phyloP scores from a whole-genome alignment of 129 eudicot species.

The Sambucus nigra region DNA sequence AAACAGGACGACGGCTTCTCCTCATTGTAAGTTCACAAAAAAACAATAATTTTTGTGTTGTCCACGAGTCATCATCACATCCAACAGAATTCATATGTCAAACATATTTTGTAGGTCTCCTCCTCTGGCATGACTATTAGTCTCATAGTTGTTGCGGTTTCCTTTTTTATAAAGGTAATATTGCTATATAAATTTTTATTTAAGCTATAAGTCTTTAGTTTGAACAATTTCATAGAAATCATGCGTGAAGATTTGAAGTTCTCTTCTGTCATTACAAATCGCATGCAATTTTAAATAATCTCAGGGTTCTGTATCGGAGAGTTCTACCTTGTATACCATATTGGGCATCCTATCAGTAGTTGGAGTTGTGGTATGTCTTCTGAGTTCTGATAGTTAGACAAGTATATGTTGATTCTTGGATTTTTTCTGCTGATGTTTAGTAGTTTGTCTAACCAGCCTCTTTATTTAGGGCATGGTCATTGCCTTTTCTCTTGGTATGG shows the following conservation, averaged over 20 bases:
- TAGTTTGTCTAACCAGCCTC: conserved; percentile 7
- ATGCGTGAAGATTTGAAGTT: too few relatives aligned
- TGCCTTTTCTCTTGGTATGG: conserved; percentile 86
- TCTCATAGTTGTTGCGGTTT: conserved; percentile 58
- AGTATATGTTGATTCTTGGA: neutral
- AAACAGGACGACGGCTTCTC: conserved; percentile 84
- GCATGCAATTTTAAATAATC: neutral
- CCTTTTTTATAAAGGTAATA: conserved; percentile 73
- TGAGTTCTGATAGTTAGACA: too few relatives aligned
- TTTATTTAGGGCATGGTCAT: conserved; percentile 56
- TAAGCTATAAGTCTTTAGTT: neutral
- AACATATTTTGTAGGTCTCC: conserved; percentile 42
- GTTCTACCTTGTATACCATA: conserved; percentile 37
- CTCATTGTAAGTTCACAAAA: conserved; percentile 57
- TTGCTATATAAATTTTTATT: neutral
- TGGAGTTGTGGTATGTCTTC: conserved; percentile 92
- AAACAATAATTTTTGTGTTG: neutral
- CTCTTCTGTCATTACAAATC: too few relatives aligned
- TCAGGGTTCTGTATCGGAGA: conserved; percentile 48
- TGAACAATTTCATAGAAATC: too few relatives aligned
- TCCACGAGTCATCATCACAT: neutral
- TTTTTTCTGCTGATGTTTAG: conserved; percentile 8
- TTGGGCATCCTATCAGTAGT: conserved; percentile 58
- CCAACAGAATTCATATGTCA: neutral
- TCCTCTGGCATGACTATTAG: conserved; percentile 72